Base-by-base conservation (phyloP, 1,284 basidiomycete genomes). In the Boletus calvinii region DNA sequence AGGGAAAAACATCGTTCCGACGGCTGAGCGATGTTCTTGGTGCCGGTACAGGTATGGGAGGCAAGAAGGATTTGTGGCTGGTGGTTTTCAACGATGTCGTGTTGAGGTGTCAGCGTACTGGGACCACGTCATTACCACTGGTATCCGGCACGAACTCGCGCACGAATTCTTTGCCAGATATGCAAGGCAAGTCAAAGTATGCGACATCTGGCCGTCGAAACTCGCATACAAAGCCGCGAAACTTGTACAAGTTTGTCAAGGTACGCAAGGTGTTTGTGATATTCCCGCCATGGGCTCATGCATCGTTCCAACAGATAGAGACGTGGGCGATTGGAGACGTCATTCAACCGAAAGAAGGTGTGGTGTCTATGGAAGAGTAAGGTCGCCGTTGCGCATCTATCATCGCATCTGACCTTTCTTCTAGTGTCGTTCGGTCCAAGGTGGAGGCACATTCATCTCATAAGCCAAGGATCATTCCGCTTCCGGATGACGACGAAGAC, bases 51-150 rank as follows among this genome's bases (percentile, higher is more conserved):
- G 81, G 81, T 12, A 68, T 87, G 20, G 84, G 86, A 29, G 81
- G 86, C 36, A 87, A 87, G 75, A 88, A 87, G 64, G 95, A 98
- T 62, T 66, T 94, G 46, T 99, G 96, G 96, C 77, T 96, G 49
- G 90, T 99, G 0, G 82, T 86, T 12, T 98, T 99, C 75, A 94
- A 94, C 50, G 96, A 99, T 67, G 95, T 99, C 41, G 88, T 94
- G 11, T 74, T 99, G 40, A 81, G 93, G 46, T 98, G 95, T 69
- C 92, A 95, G 65, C 79, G 92, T 48, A 89, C 85, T 1, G 96
- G 96, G 10, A 89, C 87, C 9, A 99, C 96, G 0, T 88, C 86
- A 5, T 68, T 98, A 44, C 94, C 94, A 0, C 72, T 97, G 53
- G 87, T 85, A 9, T 81, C 90, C 9, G 79, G 82, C n/a, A 78